Conservation (phyloP, 1,284 basidiomycete genomes). For the Trichosporon inkin region DNA sequence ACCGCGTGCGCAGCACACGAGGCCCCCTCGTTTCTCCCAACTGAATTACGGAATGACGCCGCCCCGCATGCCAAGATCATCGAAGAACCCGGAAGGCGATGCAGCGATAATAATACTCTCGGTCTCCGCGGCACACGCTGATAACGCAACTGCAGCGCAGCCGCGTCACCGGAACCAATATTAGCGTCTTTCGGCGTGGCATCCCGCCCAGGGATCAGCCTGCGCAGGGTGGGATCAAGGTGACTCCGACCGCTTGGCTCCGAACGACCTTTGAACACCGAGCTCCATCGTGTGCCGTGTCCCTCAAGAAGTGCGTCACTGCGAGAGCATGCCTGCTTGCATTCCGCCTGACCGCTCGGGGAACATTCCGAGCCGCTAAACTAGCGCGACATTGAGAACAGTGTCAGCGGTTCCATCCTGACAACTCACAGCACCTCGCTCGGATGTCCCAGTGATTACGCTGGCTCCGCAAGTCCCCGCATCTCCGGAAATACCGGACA, state of each 20-base stretch:
- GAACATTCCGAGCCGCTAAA: too few species aligned
- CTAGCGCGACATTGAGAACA: too few species aligned
- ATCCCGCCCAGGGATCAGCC: too few species aligned
- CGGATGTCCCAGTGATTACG: too few species aligned
- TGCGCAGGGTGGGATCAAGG: neutral
- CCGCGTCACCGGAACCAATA: neutral
- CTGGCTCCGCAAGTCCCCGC: too few species aligned
- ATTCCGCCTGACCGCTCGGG: too few species aligned
- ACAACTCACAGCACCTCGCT: too few species aligned
- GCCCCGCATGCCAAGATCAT: neutral
- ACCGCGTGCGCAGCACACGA: neutral
- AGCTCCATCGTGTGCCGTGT: too few species aligned
- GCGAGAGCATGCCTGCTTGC: neutral
- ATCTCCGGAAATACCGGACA: too few species aligned
- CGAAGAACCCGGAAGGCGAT: neutral
- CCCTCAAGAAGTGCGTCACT: neutral
- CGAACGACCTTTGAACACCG: neutral
- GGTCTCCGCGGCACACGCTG: neutral
- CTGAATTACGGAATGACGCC: neutral
- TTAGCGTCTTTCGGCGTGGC: neutral
- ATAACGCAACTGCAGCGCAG: neutral
- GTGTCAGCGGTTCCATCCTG: too few species aligned
- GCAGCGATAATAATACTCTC: neutral
- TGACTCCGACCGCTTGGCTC: neutral
- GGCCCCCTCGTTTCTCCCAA: neutral